A percentile compares a stretch with the other conserved stretches of the same genome.
Conservation (phyloP, 2,329 filamentous ascomycete genomes). For the Phialemoniopsis sp. region DNA sequence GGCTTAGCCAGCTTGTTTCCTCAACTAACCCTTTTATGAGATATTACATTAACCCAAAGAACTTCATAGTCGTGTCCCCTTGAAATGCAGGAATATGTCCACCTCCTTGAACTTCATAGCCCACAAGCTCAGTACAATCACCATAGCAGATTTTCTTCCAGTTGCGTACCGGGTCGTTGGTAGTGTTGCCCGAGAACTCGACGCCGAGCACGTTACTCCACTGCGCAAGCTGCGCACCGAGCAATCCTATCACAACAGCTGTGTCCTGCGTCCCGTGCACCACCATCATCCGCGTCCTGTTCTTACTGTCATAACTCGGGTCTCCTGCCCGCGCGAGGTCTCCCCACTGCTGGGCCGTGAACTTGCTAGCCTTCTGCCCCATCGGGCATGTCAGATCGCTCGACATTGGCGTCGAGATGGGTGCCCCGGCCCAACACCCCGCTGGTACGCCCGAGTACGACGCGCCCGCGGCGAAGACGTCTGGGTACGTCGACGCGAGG, state of each 20-base stretch:
- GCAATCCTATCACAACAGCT: no score
- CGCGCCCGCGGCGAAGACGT: constrained; percentile 23
- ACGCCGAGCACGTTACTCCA: constrained; percentile 2
- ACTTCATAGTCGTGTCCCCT: constrained; percentile 2
- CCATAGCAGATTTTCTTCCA: constrained; percentile 5
- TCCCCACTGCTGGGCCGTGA: constrained; percentile 17
- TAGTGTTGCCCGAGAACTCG: not conserved
- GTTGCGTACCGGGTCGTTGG: constrained; percentile 2
- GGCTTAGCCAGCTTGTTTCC: no score
- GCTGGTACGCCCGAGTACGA: constrained; percentile 22
- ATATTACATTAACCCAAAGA: constrained; percentile 7
- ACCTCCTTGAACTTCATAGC: constrained; percentile 3
- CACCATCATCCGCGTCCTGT: constrained; percentile 22
- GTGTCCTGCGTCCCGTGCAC: constrained; percentile 25
- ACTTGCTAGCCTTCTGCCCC: no score
- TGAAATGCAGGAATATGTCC: constrained; percentile 5
- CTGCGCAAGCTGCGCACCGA: constrained; percentile 2
- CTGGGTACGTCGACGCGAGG: constrained; percentile 23
- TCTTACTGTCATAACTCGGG: no score
- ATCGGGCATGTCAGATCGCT: constrained; percentile 32
- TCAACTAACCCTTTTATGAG: no score
- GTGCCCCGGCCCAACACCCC: constrained; percentile 16
- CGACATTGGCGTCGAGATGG: constrained; percentile 11
- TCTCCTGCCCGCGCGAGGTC: constrained; percentile 18
- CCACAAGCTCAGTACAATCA: constrained; percentile 2